Base-by-base conservation (phyloP, 2,329 filamentous ascomycete species). In the Colletotrichum siamense region DNA sequence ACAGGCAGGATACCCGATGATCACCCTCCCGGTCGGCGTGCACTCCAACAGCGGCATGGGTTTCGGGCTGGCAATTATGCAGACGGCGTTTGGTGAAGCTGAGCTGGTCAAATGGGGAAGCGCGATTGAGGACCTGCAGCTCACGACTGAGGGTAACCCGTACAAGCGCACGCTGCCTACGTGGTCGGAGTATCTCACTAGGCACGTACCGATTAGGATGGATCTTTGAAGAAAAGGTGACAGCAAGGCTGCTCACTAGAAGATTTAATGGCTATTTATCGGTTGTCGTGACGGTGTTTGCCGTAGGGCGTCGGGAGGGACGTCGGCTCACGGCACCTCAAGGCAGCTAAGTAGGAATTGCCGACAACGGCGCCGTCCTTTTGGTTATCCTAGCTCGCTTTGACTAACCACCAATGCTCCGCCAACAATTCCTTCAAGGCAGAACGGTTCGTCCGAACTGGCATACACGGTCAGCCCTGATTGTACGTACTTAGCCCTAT, bases 1-100 rank as follows among this genome's bases (percentile, higher is more conserved):
- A 0, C 93, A 95, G 84, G 94, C 94, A 7, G 94, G 94, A 0
- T 96, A 95, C 81, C 94, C 94, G 0, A 89, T 94, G 81, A 87
- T 95, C 67, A 95, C 94, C 0, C 81, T 96, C 2, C 94, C 94
- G 0, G 92, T 89, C 0, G 92, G 92, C 2, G 85, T 91, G 8
- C 87, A 90, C 78, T 84, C 82, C 15, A 89, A 88, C 5, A 71
- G 49, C 6, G 90, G 91, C 8, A 92, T 93, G 90, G 91, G 91
- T 0, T 92, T 92, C 77, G 91, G 92, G 2, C 82, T 94, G 30
- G 91, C 87, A 0, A 85, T 94, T 83, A 81, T 84, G 82, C 86
- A 91, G 69, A 93, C 91, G 2, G 92, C 92, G 0, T 94, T 90
- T 87, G 88, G 86, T 1, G 93, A 94, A 82, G 84, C 83, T 0